Conservation (phyloP, 2,329 filamentous ascomycete species). For the Parastagonospora avenae region DNA sequence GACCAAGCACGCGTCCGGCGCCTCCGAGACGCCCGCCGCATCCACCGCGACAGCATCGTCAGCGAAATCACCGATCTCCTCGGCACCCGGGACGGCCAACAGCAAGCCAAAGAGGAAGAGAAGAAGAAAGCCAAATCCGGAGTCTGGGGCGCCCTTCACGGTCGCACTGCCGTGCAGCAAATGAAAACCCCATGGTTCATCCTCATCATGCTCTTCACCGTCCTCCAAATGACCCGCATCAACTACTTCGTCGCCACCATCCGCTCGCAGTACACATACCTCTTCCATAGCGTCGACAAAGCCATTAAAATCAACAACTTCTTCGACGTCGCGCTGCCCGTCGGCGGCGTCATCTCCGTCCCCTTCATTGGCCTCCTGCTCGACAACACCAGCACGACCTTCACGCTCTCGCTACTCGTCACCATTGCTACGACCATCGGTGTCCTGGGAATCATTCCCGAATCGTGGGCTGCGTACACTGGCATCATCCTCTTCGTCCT, state of each 20-base stretch:
- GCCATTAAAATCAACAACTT: conserved; percentile 78
- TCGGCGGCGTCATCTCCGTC: conserved; percentile 82
- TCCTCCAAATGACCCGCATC: conserved; percentile 71
- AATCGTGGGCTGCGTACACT: conserved; percentile 72
- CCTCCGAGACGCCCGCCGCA: conserved; percentile 60
- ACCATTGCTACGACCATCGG: conserved; percentile 75
- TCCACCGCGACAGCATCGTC: conserved; percentile 66
- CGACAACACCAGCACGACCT: conserved; percentile 74
- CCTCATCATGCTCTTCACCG: conserved; percentile 80
- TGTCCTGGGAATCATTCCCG: conserved; percentile 73
- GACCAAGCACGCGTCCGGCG: conserved; percentile 54
- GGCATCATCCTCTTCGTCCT: conserved; percentile 82
- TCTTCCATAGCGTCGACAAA: conserved; percentile 66
- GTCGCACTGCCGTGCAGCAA: conserved; percentile 71
- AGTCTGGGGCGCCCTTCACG: conserved; percentile 87
- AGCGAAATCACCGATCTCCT: conserved; percentile 76
- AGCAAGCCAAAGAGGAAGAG: conserved; percentile 69
- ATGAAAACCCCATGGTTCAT: conserved; percentile 83
- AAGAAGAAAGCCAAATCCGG: conserved; percentile 72
- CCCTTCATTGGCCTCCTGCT: conserved; percentile 84
- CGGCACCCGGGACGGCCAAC: conserved; percentile 66
- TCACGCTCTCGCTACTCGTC: conserved; percentile 74
- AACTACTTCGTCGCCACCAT: conserved; percentile 95
- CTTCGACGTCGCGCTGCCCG: conserved; percentile 83
- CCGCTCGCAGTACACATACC: conserved; percentile 77